phyloP scores from a whole-genome alignment of 176 grass and related monocot species.

The maize (Zea mays) region DNA sequence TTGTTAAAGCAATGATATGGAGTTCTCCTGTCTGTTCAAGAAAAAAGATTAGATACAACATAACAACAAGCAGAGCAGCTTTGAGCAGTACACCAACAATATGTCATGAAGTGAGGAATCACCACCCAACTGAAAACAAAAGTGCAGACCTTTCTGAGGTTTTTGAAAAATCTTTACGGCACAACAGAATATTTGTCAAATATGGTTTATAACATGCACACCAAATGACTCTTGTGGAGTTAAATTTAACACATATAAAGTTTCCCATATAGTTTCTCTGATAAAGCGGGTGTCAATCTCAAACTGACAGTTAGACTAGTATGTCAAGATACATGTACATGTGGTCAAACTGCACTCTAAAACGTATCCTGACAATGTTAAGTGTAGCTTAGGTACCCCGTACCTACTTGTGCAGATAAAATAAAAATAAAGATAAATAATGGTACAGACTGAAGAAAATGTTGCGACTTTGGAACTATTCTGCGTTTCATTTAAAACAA shows the following conservation, averaged over 20 bases:
- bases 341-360: neutral
- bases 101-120: neutral
- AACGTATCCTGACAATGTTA: neutral
- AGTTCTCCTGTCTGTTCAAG: too few species aligned
- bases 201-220: constrained; percentile 2
- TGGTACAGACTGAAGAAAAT: neutral
- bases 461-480: constrained; percentile 8
- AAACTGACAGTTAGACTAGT: neutral
- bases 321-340: neutral
- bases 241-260: neutral
- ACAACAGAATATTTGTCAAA: neutral
- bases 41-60: too few species aligned
- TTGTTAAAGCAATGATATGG: too few species aligned
- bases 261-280: neutral
- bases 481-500: constrained; percentile 36
- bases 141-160: neutral
- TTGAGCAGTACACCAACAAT: neutral
- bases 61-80: neutral
- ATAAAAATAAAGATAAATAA: neutral
- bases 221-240: neutral
- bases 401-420: constrained; percentile 6
- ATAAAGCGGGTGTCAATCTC: neutral
- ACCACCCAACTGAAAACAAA: neutral
- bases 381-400: neutral
- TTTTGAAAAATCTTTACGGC: neutral